Conservation (phyloP, 495 filamentous ascomycete species). For the Clavariopsis aquatica region DNA sequence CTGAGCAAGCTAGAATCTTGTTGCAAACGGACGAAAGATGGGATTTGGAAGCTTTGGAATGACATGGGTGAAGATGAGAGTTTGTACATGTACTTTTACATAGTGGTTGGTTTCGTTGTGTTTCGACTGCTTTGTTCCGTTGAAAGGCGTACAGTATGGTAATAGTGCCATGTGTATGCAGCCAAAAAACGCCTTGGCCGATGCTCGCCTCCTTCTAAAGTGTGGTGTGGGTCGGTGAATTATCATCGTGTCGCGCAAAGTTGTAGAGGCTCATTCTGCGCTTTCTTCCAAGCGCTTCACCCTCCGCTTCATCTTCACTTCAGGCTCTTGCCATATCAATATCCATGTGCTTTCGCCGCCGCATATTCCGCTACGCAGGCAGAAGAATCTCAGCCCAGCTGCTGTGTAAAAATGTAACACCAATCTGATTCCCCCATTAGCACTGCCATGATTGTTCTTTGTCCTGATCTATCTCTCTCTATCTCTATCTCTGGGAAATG, state of each 20-base stretch:
- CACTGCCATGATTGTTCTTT: background rate
- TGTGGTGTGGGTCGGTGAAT: background rate
- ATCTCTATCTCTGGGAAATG: too few species aligned
- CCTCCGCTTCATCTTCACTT: background rate
- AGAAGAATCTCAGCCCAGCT: constrained; percentile 73
- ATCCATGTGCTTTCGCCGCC: background rate
- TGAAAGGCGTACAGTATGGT: background rate
- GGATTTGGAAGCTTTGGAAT: background rate
- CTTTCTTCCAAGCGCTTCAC: background rate
- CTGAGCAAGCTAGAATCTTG: background rate
- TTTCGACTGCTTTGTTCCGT: background rate
- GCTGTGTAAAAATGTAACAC: constrained; percentile 72
- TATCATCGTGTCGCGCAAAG: background rate
- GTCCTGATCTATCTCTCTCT: background rate
- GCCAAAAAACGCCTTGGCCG: constrained; percentile 12
- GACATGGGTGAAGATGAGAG: background rate
- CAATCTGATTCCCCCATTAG: constrained; percentile 53
- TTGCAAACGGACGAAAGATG: background rate
- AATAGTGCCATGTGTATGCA: too few species aligned
- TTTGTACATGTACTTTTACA: constrained; percentile 11
- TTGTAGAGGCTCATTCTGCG: background rate
- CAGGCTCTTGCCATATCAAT: background rate
- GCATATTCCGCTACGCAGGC: constrained; percentile 56
- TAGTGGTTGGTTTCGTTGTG: background rate
- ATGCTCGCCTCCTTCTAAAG: background rate